Evolutionary conservation across 345 rosid species (phyloP).

Genomic region (Leavenworthia alabamica): DNA sequence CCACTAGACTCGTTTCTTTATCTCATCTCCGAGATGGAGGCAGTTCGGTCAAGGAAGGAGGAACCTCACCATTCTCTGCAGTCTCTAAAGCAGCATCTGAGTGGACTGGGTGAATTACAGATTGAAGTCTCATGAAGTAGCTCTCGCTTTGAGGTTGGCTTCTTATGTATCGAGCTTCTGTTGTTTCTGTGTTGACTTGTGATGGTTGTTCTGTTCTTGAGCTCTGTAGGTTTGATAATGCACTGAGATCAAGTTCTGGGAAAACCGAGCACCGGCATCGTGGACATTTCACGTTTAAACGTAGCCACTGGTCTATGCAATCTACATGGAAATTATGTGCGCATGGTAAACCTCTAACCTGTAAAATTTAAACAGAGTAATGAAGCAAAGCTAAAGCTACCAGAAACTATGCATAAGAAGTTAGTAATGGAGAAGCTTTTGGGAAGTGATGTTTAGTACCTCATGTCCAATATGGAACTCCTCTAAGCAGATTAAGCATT

Average conservation of each 20-base stretch:
- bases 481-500: constrained; percentile 97
- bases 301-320: constrained; percentile 94
- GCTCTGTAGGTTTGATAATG: constrained; percentile 66
- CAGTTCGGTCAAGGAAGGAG: neutral
- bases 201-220: constrained; percentile 13
- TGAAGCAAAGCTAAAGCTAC: neutral
- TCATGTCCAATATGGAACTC: constrained; percentile 87
- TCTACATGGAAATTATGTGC: constrained; percentile 98
- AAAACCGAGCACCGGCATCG: constrained; percentile 93
- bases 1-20: too few relatives aligned
- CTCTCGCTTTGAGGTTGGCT: constrained; percentile 68
- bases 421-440: neutral
- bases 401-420: neutral
- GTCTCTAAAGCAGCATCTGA: constrained; percentile 34
- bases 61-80: constrained; percentile 27
- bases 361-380: constrained; percentile 23
- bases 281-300: constrained; percentile 92
- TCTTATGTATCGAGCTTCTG: constrained; percentile 60
- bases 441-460: constrained; percentile 33
- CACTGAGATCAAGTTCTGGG: constrained; percentile 94
- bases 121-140: constrained; percentile 64
- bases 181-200: constrained; percentile 17
- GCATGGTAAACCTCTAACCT: constrained; percentile 99
- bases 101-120: constrained; percentile 50
- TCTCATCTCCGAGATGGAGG: constrained; percentile 22